A percentile compares a stretch with the other conserved stretches of the same genome.
phyloP scores from a whole-genome alignment of 1,139 yeast genomes.

The Zygoascus sp. region DNA sequence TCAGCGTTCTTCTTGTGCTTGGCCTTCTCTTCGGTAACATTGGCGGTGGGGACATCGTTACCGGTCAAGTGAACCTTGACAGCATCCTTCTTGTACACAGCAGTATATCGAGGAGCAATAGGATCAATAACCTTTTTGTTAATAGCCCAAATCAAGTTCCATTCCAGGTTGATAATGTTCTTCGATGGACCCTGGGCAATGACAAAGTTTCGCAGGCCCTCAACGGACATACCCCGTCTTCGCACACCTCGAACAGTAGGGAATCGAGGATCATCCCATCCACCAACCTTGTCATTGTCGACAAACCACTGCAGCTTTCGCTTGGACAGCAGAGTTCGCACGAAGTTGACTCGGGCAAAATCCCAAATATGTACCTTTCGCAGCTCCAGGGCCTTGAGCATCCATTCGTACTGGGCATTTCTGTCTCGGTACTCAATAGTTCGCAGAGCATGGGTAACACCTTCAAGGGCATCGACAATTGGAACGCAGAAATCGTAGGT shows the following conservation, averaged over 20 bases:
- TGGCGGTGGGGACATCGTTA: slow-evolving; percentile 60
- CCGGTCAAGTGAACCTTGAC: slow-evolving; percentile 48
- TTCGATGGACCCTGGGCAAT: slow-evolving; percentile 95
- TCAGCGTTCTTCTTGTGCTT: slow-evolving; percentile 95
- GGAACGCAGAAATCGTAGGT: slow-evolving; percentile 98
- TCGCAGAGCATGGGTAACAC: slow-evolving; percentile 95
- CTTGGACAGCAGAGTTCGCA: slow-evolving; percentile 89
- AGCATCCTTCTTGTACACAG: slow-evolving; percentile 57
- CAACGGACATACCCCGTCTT: slow-evolving; percentile 99
- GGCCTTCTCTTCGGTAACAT: slow-evolving; percentile 68
- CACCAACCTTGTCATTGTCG: slow-evolving; percentile 74
- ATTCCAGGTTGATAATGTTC: slow-evolving; percentile 91
- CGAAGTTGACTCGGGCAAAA: slow-evolving; percentile 92
- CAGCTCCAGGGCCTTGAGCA: slow-evolving; percentile 69
- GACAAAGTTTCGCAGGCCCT: slow-evolving; percentile 89
- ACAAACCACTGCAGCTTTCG: slow-evolving; percentile 98
- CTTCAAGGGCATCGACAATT: slow-evolving; percentile 88
- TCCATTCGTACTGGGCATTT: slow-evolving; percentile 97
- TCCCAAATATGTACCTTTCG: slow-evolving; percentile 97
- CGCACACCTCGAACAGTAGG: slow-evolving; percentile 98
- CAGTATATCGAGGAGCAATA: slow-evolving; percentile 90
- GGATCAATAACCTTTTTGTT: slow-evolving; percentile 97
- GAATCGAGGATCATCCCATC: slow-evolving; percentile 99
- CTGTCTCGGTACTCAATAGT: slow-evolving; percentile 98
- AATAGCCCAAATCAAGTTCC: slow-evolving; percentile 96